Base-by-base conservation (phyloP, 345 rosid genomes). In the Eucalyptus guilfoylei region DNA sequence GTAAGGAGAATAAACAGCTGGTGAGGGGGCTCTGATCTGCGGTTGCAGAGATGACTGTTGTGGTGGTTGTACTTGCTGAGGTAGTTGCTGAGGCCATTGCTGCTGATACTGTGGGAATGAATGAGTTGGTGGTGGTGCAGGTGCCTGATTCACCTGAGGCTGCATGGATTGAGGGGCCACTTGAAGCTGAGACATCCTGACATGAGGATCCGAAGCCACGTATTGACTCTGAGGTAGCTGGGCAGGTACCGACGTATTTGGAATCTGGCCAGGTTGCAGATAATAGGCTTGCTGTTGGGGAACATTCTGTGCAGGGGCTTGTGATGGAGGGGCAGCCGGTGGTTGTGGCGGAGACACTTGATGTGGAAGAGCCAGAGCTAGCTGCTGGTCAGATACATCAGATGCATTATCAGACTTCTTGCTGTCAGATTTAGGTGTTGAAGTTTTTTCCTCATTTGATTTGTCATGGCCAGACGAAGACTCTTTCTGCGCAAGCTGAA, bases 361-460 rank as follows among this genome's bases (percentile, higher is more conserved):
- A 91, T 94, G 98, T 30, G 99, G 99, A 49, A 98, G 92, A 90
- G 97, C 99, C 87, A 98, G 95, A 91, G 97, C 99, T 90, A 98
- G 91, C 89, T 97, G 99, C 89, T 97, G 97, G 90, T 95, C 96
- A 34, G 92, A 94, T 87, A 92, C 87, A 88, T 97, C 98, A 88
- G 96, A 87, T 86, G 93, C 6, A 88, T 91, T 94, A 14, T 98
- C 99, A 44, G 87, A 88, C 89, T 93, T 96, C 89, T 94, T 96
- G 80, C 92, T 80, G 92, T 95, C 98, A 60, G 94, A 90, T 80
- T 94, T 94, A 92, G 96, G 93, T 54, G 97, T 89, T 5, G 96
- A 88, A 24, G 89, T 91, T 91, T 96, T 94, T 69, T 96, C 99
- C 90, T 97, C 99, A 49, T 88, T 93, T 50, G 94, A 92, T 49